Conservation (phyloP, 495 filamentous ascomycete species). For the Trypethelium eluteriae region DNA sequence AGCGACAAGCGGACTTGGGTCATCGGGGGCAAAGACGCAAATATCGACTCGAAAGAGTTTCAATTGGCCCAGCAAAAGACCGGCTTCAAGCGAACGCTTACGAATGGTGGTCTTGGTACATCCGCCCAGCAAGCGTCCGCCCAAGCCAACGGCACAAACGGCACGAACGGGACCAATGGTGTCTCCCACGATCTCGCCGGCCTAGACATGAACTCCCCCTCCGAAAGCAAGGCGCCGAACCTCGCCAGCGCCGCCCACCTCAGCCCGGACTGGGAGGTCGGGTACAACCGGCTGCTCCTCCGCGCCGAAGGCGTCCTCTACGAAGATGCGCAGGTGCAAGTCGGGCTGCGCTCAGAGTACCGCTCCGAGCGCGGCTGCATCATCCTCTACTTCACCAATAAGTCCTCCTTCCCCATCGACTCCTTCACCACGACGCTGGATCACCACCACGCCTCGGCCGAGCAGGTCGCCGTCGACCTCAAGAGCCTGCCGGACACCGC, state of each 20-base stretch:
- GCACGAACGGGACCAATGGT: constrained; percentile 41
- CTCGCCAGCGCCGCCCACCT: constrained; percentile 87
- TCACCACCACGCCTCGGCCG: constrained; percentile 52
- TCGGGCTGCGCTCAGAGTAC: constrained; percentile 90
- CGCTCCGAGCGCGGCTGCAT: constrained; percentile 88
- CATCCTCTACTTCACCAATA: constrained; percentile 93
- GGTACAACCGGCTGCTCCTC: constrained; percentile 78
- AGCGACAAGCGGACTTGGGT: constrained; percentile 96
- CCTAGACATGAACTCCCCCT: constrained; percentile 17
- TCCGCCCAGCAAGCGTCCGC: constrained; percentile 6
- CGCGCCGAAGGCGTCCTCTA: constrained; percentile 80
- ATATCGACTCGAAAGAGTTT: constrained; percentile 70
- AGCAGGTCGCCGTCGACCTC: constrained; percentile 67
- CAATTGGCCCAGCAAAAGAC: constrained; percentile 66
- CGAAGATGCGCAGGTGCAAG: constrained; percentile 88
- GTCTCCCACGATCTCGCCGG: constrained; percentile 30
- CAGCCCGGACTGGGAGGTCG: constrained; percentile 87
- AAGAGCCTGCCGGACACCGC: constrained; percentile 82
- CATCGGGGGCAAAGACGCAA: constrained; percentile 87
- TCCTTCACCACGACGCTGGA: constrained; percentile 93
- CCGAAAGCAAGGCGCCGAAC: constrained; percentile 54
- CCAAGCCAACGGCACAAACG: constrained; percentile 41
- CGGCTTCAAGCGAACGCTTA: constrained; percentile 80
- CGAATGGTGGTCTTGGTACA: constrained; percentile 34
- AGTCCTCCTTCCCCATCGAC: constrained; percentile 69